Conservation (phyloP, 2,329 filamentous ascomycete species). For the Plectosphaerella cucumerina region DNA sequence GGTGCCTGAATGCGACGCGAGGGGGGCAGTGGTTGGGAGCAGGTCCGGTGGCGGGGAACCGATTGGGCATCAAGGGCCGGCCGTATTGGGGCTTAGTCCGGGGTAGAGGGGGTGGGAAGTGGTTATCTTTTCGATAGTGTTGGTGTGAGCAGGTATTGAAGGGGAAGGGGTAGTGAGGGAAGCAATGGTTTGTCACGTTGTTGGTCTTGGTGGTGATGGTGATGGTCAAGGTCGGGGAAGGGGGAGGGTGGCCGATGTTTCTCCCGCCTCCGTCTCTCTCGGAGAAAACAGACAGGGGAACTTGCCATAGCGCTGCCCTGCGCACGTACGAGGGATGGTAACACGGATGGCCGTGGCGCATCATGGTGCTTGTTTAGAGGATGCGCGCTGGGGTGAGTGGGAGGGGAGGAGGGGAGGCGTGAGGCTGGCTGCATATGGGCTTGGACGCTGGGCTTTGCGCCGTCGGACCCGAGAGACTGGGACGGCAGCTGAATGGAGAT, state of each 20-base stretch:
- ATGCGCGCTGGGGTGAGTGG: not conserved
- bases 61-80: not conserved
- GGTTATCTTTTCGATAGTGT: not conserved
- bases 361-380: too few species aligned
- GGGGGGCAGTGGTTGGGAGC: not conserved
- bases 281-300: too few species aligned
- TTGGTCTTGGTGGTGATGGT: not conserved
- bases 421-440: not conserved
- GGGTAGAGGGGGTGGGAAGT: too few species aligned
- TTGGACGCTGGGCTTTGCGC: too few species aligned
- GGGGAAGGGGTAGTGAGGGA: not conserved
- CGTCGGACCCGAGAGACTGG: too few species aligned
- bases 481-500: too few species aligned
- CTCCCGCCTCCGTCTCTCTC: not conserved
- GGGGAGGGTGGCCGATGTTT: not conserved
- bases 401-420: not conserved
- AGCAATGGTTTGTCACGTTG: not conserved
- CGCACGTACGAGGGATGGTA: not conserved
- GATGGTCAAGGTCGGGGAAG: not conserved
- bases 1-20: not conserved
- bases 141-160: not conserved
- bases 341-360: not conserved
- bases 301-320: too few species aligned
- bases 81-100: too few species aligned
- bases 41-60: not conserved